A percentile compares a stretch with the other conserved stretches of the same genome.
Evolutionary conservation across 441 rosid species (phyloP).

Genomic region (Francoa sonchifolia): DNA sequence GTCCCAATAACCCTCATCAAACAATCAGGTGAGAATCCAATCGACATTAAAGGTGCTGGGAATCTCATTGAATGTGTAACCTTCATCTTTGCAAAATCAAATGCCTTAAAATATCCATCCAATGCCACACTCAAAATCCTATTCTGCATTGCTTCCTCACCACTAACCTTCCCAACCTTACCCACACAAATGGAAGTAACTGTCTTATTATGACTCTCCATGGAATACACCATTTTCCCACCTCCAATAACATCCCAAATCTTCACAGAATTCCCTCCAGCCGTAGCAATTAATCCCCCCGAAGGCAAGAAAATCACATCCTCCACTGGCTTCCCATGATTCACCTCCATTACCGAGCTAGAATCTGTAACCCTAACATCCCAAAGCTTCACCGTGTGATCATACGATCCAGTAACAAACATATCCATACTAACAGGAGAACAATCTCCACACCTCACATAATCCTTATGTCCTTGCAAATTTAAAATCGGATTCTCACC

Average conservation of each 20-base stretch:
- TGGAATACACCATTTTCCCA: constrained; percentile 61
- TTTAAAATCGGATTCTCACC: constrained; percentile 46
- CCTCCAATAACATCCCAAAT: constrained; percentile 88
- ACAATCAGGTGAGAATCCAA: constrained; percentile 54
- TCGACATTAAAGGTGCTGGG: constrained; percentile 74
- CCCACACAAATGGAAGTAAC: constrained; percentile 68
- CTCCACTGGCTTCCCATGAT: constrained; percentile 74
- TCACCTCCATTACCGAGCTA: constrained; percentile 46
- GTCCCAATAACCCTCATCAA: constrained; percentile 53
- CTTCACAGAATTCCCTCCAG: constrained; percentile 70
- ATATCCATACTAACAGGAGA: constrained; percentile 53
- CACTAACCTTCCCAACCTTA: constrained; percentile 28
- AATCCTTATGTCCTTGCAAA: constrained; percentile 72
- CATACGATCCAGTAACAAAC: constrained; percentile 82
- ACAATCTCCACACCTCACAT: constrained; percentile 78
- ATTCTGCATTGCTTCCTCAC: constrained; percentile 28
- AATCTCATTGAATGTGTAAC: constrained; percentile 80
- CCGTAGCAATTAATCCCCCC: constrained; percentile 74
- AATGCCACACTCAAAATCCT: constrained; percentile 74
- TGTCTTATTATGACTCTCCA: constrained; percentile 91
- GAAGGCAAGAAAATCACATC: constrained; percentile 82
- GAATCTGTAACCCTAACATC: constrained; percentile 57
- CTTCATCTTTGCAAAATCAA: constrained; percentile 66
- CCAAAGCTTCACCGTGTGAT: constrained; percentile 83
- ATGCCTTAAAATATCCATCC: constrained; percentile 86